A percentile compares a stretch with the other conserved stretches of the same genome.
These are phyloP conservation scores for Rhizopogon vinicolor DNA, from an alignment of 768 basidiomycete genomes.

Conservation along the genomic window DNA sequence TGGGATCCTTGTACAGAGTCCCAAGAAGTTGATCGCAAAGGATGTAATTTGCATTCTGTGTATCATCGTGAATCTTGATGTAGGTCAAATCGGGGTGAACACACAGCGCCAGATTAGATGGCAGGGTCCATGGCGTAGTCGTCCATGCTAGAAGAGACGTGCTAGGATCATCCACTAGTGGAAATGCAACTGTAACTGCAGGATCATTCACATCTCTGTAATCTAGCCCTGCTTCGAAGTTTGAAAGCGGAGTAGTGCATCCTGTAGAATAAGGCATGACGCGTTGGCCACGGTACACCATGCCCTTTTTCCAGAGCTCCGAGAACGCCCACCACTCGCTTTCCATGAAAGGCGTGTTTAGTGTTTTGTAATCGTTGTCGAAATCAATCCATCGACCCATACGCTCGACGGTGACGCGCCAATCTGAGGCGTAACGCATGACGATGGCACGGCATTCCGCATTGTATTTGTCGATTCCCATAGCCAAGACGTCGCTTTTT, in stretches of 20 bases:
- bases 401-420: slow-evolving; percentile 92
- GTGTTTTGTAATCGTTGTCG: slow-evolving; percentile 98
- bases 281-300: slow-evolving; percentile 89
- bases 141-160: slow-evolving; percentile 97
- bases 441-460: slow-evolving; percentile 95
- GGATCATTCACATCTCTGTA: slow-evolving; percentile 95
- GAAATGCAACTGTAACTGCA: slow-evolving; percentile 91
- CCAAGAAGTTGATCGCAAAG: slow-evolving; percentile 82
- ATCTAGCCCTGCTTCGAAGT: slow-evolving; percentile 92
- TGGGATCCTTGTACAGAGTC: slow-evolving; percentile 93
- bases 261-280: slow-evolving; percentile 99
- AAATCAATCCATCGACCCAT: slow-evolving; percentile 99
- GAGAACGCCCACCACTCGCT: slow-evolving; percentile 99
- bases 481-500: slow-evolving; percentile 86
- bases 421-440: slow-evolving; percentile 94
- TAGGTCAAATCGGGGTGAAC: slow-evolving; percentile 96
- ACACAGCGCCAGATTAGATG: slow-evolving; percentile 91
- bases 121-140: slow-evolving; percentile 97
- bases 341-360: slow-evolving; percentile 94
- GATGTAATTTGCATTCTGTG: slow-evolving; percentile 85
- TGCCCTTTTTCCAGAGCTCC: slow-evolving; percentile 85
- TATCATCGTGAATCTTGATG: slow-evolving; percentile 92
- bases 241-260: slow-evolving; percentile 92
- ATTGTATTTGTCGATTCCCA: slow-evolving; percentile 98
- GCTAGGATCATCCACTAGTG: slow-evolving; percentile 85